phyloP scores from a whole-genome alignment of 345 rosid species.

The Sisymbrium altissimum region DNA sequence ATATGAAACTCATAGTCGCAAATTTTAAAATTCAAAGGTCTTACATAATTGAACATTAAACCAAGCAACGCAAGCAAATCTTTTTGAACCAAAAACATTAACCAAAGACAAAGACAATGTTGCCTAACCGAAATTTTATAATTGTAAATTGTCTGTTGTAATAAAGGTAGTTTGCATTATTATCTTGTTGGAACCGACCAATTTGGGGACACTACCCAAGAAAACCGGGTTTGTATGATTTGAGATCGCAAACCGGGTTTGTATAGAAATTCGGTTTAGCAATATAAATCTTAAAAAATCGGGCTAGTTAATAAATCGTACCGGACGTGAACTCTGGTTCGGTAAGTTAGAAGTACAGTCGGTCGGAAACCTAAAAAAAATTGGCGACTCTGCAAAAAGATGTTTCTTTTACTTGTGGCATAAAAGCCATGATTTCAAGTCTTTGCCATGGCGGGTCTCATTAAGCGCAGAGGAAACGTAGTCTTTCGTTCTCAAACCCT shows the following conservation, averaged over 20 bases:
- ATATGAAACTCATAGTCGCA: neutral
- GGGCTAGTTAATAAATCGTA: neutral
- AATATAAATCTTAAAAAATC: neutral
- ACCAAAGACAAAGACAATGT: neutral
- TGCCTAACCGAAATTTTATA: neutral
- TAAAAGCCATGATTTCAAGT: constrained; percentile 38
- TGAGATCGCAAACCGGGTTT: neutral
- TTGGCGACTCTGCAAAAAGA: neutral
- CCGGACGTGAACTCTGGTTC: constrained; percentile 15
- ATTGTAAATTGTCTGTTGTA: neutral
- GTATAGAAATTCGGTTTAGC: neutral
- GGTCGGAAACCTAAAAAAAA: constrained; percentile 20
- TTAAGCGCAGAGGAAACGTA: constrained; percentile 31
- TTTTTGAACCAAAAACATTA: neutral
- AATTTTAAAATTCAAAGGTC: neutral
- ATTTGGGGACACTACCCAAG: too few relatives aligned
- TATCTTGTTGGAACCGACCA: too few relatives aligned
- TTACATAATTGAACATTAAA: neutral
- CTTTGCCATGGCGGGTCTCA: constrained; percentile 41
- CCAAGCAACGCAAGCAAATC: neutral
- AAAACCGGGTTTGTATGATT: neutral
- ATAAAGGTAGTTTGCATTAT: neutral
- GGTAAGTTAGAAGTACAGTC: constrained; percentile 9
- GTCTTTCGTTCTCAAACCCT: constrained; percentile 43
- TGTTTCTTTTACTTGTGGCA: constrained; percentile 19